phyloP scores from a whole-genome alignment of 306 rosid species.

The Cicer chorassanicum region DNA sequence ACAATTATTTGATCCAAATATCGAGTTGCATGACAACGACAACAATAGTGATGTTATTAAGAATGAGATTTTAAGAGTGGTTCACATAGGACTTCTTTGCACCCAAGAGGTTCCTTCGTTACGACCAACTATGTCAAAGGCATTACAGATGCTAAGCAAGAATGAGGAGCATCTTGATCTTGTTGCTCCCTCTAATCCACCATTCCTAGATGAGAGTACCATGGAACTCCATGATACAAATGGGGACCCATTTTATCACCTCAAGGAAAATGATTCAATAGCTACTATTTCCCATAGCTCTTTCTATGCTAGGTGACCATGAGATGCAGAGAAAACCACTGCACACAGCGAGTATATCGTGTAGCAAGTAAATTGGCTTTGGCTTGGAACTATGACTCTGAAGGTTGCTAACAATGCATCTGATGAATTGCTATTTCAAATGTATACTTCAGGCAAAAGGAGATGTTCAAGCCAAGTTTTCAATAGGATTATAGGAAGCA shows the following conservation, averaged over 20 bases:
- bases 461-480: conserved; percentile 31
- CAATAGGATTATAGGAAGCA: conserved; percentile 13
- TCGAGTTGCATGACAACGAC: conserved; percentile 60
- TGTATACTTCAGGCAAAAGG: conserved; percentile 21
- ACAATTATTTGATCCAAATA: conserved; percentile 71
- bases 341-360: conserved; percentile 3
- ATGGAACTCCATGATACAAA: conserved; percentile 74
- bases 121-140: conserved; percentile 83
- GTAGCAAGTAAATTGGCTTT: conserved; percentile 23
- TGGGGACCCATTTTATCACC: conserved; percentile 54
- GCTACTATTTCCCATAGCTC: conserved; percentile 76
- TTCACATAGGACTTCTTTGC: conserved; percentile 85
- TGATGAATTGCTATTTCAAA: background rate
- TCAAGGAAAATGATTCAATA: conserved; percentile 56
- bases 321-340: conserved; percentile 35
- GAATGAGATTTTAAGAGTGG: conserved; percentile 66
- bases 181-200: conserved; percentile 82
- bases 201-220: conserved; percentile 82
- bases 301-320: conserved; percentile 71
- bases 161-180: conserved; percentile 67
- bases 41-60: conserved; percentile 43
- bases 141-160: conserved; percentile 71
- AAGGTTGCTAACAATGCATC: conserved; percentile 26
- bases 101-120: conserved; percentile 78
- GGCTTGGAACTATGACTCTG: conserved; percentile 9